A percentile compares a stretch with the other conserved stretches of the same genome.
These are phyloP conservation scores for Purpureocillium lavendulum DNA, from an alignment of 2,329 filamentous ascomycete species.

Conservation along the genomic window DNA sequence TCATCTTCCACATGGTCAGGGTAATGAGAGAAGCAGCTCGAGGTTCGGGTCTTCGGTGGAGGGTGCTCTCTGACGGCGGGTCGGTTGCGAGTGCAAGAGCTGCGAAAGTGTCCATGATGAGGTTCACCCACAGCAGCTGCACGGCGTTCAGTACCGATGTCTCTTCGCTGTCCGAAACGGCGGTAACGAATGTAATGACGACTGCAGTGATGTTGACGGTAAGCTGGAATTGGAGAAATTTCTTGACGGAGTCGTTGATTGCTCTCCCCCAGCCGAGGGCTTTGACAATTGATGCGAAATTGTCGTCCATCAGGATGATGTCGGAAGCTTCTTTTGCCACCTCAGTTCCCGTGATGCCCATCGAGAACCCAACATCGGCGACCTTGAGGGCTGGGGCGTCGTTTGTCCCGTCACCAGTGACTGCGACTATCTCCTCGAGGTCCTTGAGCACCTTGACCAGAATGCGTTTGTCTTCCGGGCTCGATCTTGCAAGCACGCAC, in stretches of 20 bases:
- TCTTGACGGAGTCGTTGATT: conserved; percentile 60
- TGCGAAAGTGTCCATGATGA: conserved; percentile 64
- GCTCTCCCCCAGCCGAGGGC: conserved; percentile 60
- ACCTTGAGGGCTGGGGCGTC: conserved; percentile 57
- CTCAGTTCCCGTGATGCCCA: conserved; percentile 62
- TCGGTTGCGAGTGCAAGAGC: conserved; percentile 58
- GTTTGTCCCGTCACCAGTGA: conserved; percentile 60
- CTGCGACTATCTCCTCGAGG: conserved; percentile 47
- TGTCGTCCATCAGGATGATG: conserved; percentile 59
- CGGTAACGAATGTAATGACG: conserved; percentile 56
- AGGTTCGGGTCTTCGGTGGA: conserved; percentile 42
- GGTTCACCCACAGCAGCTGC: conserved; percentile 60
- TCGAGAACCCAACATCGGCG: conserved; percentile 59
- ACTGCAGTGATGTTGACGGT: conserved; percentile 65
- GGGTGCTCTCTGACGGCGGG: conserved; percentile 46
- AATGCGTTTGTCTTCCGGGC: conserved; percentile 50
- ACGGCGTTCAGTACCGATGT: conserved; percentile 55
- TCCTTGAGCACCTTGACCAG: conserved; percentile 44
- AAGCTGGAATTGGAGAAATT: conserved; percentile 60
- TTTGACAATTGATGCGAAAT: conserved; percentile 58
- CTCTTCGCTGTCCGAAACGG: conserved; percentile 46
- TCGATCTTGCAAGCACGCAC: conserved; percentile 47
- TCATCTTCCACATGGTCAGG: conserved; percentile 56
- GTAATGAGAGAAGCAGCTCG: conserved; percentile 69
- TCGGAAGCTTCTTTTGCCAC: conserved; percentile 40